A percentile compares a stretch with the other conserved stretches of the same genome.
phyloP scores from a whole-genome alignment of 73 alveolate species.

The Durusdinium trenchii region DNA sequence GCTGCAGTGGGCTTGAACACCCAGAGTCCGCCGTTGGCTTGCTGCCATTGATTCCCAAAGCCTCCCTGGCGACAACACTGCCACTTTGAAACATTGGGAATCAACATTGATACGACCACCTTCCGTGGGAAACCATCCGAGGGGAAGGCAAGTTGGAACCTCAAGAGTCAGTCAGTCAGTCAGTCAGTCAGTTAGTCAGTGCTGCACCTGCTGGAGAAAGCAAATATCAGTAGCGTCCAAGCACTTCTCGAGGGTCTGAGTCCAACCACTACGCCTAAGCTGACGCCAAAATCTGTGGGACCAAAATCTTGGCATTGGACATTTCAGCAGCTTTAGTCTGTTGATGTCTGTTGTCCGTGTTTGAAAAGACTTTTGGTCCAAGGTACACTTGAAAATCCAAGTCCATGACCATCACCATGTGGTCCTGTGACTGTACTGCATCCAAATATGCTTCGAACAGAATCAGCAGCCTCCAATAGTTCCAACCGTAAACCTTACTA shows the following conservation, averaged over 20 bases:
- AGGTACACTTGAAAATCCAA: constrained; percentile 50
- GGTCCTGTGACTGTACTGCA: neutral
- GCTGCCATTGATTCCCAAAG: constrained; percentile 81
- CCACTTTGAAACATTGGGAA: neutral
- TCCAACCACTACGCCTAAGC: constrained; percentile 32
- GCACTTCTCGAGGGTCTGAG: constrained; percentile 16
- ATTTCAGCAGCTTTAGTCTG: too few species aligned
- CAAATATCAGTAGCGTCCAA: constrained; percentile 52
- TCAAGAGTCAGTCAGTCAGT: too few species aligned
- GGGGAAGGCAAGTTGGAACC: too few species aligned
- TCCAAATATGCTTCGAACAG: constrained; percentile 24
- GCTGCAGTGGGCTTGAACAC: neutral
- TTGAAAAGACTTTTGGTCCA: neutral
- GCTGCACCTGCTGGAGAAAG: constrained; percentile 80
- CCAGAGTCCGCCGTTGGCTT: constrained; percentile 54
- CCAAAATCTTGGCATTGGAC: too few species aligned
- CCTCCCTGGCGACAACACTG: neutral
- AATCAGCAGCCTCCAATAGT: constrained; percentile 47
- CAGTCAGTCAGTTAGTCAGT: too few species aligned
- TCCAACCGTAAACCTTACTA: neutral
- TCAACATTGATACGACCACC: too few species aligned
- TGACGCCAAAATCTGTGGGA: too few species aligned
- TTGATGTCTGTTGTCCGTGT: neutral
- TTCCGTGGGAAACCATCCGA: too few species aligned
- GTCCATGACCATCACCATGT: constrained; percentile 73